These are phyloP conservation scores for Phytophthora constricta DNA, from an alignment of 352 stramenopile genomes.

Conservation along the genomic window DNA sequence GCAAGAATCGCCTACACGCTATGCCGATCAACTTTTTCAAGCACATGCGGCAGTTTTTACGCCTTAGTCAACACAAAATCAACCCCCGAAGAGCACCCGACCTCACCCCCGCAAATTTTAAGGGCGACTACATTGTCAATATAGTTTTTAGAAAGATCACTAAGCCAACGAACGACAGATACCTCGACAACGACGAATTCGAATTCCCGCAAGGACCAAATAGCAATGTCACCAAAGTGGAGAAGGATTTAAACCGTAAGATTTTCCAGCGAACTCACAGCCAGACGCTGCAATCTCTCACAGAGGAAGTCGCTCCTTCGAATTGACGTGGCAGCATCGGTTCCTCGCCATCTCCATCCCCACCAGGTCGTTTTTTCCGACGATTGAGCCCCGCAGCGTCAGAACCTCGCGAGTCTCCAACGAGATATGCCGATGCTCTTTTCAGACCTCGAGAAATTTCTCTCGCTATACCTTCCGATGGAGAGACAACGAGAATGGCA, in stretches of 20 bases:
- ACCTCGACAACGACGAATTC: background rate
- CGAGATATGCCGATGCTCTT: conserved; percentile 34
- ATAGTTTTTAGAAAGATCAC: background rate
- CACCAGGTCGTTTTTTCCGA: background rate
- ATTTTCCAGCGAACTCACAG: background rate
- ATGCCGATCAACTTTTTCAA: conserved; percentile 18
- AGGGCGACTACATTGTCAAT: background rate
- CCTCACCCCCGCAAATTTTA: background rate
- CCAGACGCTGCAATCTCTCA: background rate
- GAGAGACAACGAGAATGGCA: too few relatives aligned
- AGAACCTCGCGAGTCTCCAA: conserved; percentile 18
- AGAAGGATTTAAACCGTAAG: background rate
- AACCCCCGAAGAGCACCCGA: background rate
- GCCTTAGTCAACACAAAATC: background rate
- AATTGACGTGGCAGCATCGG: background rate
- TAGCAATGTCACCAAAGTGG: too few relatives aligned
- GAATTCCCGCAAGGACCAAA: background rate
- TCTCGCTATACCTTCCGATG: too few relatives aligned
- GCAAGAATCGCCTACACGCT: conserved; percentile 10
- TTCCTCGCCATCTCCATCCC: background rate
- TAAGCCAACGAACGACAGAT: too few relatives aligned
- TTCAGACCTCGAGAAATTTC: too few relatives aligned
- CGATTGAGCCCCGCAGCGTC: background rate
- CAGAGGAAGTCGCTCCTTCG: too few relatives aligned
- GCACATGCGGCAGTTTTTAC: background rate